Evolutionary conservation across 208 protist genomes (phyloP), one percentile per base, ranked within the genome.

Genomic region (Crithidia bombi): DNA sequence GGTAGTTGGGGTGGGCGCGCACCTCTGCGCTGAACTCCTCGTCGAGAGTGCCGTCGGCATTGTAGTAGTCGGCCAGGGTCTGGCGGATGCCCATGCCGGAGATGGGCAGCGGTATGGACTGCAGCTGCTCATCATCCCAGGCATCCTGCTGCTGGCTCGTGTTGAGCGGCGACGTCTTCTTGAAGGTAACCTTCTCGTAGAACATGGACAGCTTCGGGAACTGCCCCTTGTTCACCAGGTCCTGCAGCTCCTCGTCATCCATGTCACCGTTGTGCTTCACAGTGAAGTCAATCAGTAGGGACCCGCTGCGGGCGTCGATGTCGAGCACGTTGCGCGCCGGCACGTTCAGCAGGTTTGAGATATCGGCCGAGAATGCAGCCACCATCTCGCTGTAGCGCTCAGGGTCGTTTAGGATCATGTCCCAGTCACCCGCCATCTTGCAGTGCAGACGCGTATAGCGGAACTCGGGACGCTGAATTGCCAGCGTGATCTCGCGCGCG

Each of bases 381-480:
- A 76, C 19, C 65, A 94, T 64, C 69, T 78, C 75, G 30, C 46
- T 58, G 52, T 75, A 66, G 51, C 78, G 68, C 49, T 81, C 76
- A 26, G 78, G 55, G 65, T 86, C 81, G 35, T 70, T 66, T 14
- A 91, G 64, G 35, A 94, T 82, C 26, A 61, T 69, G 6, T 46
- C 33, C 89, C 89, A 94, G 55, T 89, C 81, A 51, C 85, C 85
- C 0, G 78, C 73, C 74, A 90, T 89, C 62, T 78, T 86, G 68
- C 75, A 77, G 69, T 82, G 77, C 65, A 94, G 73, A 15, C 83
- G 83, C 6, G 83, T 82, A 61, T 88, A 85, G 57, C 81, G 73
- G 66, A 79, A 74, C 28, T 77, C 75, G 14, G 57, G 64, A 36
- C 77, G 67, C 65, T 81, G 69, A 11, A 65, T 67, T 6, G 73